phyloP scores from a whole-genome alignment of 495 filamentous ascomycete genomes.

The Monascus purpureus region DNA sequence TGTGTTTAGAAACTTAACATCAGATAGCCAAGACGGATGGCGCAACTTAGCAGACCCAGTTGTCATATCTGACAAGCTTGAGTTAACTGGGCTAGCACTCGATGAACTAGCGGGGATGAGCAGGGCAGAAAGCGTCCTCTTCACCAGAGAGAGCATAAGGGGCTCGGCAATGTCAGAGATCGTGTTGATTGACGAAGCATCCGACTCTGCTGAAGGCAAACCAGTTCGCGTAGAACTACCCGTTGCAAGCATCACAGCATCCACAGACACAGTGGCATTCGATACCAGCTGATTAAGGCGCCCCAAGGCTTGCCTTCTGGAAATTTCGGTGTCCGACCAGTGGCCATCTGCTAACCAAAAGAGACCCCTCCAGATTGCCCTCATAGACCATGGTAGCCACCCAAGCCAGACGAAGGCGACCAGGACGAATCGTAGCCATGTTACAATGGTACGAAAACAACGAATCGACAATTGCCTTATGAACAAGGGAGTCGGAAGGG shows the following conservation, averaged over 20 bases:
- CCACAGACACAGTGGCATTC: conserved; percentile 28
- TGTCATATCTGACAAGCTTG: conserved; percentile 11
- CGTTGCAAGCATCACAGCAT: conserved; percentile 10
- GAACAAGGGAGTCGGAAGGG: conserved; percentile 68
- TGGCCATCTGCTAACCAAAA: conserved; percentile 96
- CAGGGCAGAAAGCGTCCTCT: conserved; percentile 24
- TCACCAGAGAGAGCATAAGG: conserved; percentile 32
- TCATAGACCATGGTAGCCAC: conserved; percentile 80
- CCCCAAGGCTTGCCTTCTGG: conserved; percentile 11
- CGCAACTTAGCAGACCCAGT: conserved; percentile 14
- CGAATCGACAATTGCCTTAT: conserved; percentile 60
- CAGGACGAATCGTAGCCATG: conserved; percentile 62
- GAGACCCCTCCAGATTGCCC: conserved; percentile 76
- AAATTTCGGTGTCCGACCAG: conserved; percentile 40
- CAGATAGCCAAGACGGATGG: conserved; percentile 46
- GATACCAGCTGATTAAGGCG: conserved; percentile 8
- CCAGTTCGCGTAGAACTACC: conserved; percentile 12
- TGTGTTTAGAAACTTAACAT: conserved; percentile 54
- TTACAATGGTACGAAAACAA: conserved; percentile 49
- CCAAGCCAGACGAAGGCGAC: conserved; percentile 81
- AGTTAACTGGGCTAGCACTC: conserved; percentile 5
- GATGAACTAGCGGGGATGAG: conserved; percentile 27
- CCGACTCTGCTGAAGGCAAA: conserved; percentile 5
- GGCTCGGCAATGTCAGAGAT: conserved; percentile 35
- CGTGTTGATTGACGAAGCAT: conserved; percentile 28